These are phyloP conservation scores for Geranomyces variabilis DNA, from an alignment of 192 early-diverging fungal genomes.

Conservation along the genomic window DNA sequence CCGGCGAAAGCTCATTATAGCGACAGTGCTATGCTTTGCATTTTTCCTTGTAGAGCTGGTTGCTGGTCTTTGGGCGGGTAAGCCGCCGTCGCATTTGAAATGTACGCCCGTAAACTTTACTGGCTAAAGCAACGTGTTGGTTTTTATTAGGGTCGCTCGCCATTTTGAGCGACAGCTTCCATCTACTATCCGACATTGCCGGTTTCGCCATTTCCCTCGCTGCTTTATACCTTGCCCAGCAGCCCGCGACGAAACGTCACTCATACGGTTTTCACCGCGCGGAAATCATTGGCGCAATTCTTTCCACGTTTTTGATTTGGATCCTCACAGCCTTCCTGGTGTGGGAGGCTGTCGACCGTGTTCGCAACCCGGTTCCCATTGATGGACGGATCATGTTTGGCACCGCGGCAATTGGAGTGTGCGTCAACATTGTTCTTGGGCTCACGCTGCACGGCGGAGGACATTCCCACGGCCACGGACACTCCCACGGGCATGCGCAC, in stretches of 20 bases:
- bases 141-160: constrained; percentile 62
- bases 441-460: constrained; percentile 41
- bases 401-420: constrained; percentile 73
- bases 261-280: constrained; percentile 78
- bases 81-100: too few relatives aligned
- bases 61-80: constrained; percentile 64
- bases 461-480: constrained; percentile 51
- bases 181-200: constrained; percentile 73
- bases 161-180: constrained; percentile 76
- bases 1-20: constrained; percentile 54
- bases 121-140: too few relatives aligned
- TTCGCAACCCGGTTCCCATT: constrained; percentile 63
- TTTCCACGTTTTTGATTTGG: constrained; percentile 83
- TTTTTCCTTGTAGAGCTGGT: constrained; percentile 71
- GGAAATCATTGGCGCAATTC: constrained; percentile 77
- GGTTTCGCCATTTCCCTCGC: constrained; percentile 74
- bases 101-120: too few relatives aligned
- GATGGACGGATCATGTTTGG: constrained; percentile 69
- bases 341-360: constrained; percentile 69
- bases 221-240: constrained; percentile 65
- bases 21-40: constrained; percentile 55
- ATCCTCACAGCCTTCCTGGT: constrained; percentile 69
- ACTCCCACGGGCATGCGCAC: constrained; percentile 35
- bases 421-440: constrained; percentile 72
- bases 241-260: constrained; percentile 67